Evolutionary conservation across 2,329 filamentous ascomycete genomes (phyloP).

Genomic region (Mycosphaerella sp.): DNA sequence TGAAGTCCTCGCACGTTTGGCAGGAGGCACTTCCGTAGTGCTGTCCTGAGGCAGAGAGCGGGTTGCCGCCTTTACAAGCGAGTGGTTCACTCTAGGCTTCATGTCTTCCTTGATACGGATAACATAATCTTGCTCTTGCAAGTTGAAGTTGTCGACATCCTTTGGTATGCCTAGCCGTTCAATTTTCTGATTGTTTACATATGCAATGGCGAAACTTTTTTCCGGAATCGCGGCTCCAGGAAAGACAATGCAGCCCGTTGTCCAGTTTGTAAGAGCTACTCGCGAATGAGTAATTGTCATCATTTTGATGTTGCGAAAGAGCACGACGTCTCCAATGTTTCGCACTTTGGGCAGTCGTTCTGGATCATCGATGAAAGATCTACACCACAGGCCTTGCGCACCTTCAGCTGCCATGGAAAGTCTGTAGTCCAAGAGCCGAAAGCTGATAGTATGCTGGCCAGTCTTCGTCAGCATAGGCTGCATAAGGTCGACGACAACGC

Average conservation of each 20-base stretch:
- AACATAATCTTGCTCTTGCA: constrained; percentile 33
- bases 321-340: constrained; percentile 56
- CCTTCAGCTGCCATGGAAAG: constrained; percentile 16
- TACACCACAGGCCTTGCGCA: constrained; percentile 39
- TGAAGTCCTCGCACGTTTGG: constrained; percentile 12
- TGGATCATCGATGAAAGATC: constrained; percentile 53
- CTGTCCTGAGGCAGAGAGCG: not conserved
- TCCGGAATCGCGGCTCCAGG: constrained; percentile 25
- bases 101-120: constrained; percentile 28
- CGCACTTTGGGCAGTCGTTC: constrained; percentile 37
- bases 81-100: constrained; percentile 2
- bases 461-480: constrained; percentile 48
- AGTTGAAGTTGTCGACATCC: constrained; percentile 18
- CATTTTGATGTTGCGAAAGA: constrained; percentile 46
- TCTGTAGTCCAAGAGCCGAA: constrained; percentile 37
- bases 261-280: constrained; percentile 24
- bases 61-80: not conserved
- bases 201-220: constrained; percentile 27
- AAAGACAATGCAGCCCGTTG: constrained; percentile 26
- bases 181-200: constrained; percentile 24
- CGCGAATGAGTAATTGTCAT: constrained; percentile 14
- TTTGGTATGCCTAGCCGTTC: constrained; percentile 14
- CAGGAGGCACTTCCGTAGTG: constrained; percentile 1
- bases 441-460: constrained; percentile 31
- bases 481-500: constrained; percentile 62